phyloP scores from a whole-genome alignment of 1,139 yeast genomes.

The Sugiyamaella castrensis region DNA sequence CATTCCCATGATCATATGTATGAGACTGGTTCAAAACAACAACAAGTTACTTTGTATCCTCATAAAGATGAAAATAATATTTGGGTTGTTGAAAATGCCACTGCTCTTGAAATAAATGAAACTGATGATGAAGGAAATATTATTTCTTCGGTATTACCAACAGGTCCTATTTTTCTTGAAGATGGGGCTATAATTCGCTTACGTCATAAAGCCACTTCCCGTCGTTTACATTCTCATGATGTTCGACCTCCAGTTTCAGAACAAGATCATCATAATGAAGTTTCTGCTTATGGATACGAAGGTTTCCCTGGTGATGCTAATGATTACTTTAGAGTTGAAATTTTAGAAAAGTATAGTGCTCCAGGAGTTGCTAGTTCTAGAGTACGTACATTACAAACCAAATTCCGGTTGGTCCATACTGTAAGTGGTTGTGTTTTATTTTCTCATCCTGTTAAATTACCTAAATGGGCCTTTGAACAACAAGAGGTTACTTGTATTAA shows the following conservation, averaged over 20 bases:
- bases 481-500: conserved; percentile 94
- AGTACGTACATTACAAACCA: conserved; percentile 76
- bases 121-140: conserved; percentile 31
- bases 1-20: conserved; percentile 88
- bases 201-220: conserved; percentile 61
- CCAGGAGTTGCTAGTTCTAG: conserved; percentile 58
- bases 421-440: conserved; percentile 87
- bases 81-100: conserved; percentile 50
- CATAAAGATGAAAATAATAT: conserved; percentile 85
- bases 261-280: conserved; percentile 96
- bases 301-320: conserved; percentile 94
- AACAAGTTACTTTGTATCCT: conserved; percentile 85
- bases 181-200: conserved; percentile 82
- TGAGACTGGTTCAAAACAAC: conserved; percentile 93
- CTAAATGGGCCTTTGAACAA: conserved; percentile 95
- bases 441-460: conserved; percentile 81
- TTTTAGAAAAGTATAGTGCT: conserved; percentile 58
- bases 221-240: conserved; percentile 95
- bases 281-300: conserved; percentile 82
- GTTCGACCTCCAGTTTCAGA: conserved; percentile 90
- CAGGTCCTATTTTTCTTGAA: conserved; percentile 48
- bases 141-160: conserved; percentile 31
- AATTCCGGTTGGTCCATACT: conserved; percentile 84
- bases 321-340: conserved; percentile 91
- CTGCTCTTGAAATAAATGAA: conserved; percentile 24